Base-by-base conservation (phyloP, 169 alveolate species). In the Toxoplasma gondii region DNA sequence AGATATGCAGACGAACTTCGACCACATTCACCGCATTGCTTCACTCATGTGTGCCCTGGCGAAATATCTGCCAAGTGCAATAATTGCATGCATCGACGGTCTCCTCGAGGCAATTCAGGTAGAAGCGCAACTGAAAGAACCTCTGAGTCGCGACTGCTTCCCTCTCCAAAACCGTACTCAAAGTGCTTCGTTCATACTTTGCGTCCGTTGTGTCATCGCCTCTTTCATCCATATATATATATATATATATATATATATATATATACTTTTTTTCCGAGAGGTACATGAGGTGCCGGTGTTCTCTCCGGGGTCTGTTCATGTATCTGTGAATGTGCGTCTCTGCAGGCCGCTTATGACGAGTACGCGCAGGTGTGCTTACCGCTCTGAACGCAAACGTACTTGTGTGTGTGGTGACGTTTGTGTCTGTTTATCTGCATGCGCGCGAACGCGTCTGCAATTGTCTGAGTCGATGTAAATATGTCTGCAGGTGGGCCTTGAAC, bases 21-120 rank as follows among this genome's bases (percentile, higher is more conserved):
- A 70, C 43, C 36, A 16, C 38, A n/a, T 91, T 45, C 91, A 91
- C 91, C 91, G 91, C 67, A 78, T n/a, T 39, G 94, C 94, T 22
- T 74, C 81, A 9, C 91, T 91, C 24, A 70, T 91, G 29, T 10
- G 84, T 22, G 91, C 64, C 70, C 82, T 91, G 29, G 94, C 94
- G 31, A 70, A 44, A 38, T 91, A 91, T 54, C 49, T 58, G 16
- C 88, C 86, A 24, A 39, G 39, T 19, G 45, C 36, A 17, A 90
- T 91, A 19, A 91, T 91, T 31, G 78, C 36, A 29, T 67, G 86
- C 84, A 78, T 91, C 39, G 94, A 91, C 44, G 41, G 44, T 5
- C 91, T 91, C 31, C 31, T 78, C 7, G 94, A 91, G 67, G 91
- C 74, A 54, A 91, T 91, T 36, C 94, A 91, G 91, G 94, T 91